Conservation (phyloP, 1,139 yeast species). For the Debaryomyces udenii region DNA sequence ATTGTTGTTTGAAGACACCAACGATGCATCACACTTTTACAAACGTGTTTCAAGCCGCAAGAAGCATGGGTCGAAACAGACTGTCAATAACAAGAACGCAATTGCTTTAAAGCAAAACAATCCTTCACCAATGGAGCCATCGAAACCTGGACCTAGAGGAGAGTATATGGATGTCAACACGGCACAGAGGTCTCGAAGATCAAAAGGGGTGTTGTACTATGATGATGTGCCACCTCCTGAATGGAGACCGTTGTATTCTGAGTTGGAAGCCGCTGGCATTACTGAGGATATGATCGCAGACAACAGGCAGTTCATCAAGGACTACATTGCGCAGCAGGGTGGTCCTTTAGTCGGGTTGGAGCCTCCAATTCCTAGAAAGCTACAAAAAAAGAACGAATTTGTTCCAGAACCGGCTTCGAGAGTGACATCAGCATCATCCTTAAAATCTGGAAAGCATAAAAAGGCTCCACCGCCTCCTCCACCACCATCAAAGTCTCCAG, state of each 20-base stretch:
- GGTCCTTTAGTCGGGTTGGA: conserved; percentile 86
- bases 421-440: conserved; percentile 13
- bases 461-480: conserved; percentile 55
- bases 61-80: conserved; percentile 84
- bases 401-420: conserved; percentile 17
- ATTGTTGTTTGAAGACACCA: conserved; percentile 81
- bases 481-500: conserved; percentile 27
- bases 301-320: conserved; percentile 78
- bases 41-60: conserved; percentile 75
- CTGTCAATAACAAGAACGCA: conserved; percentile 84
- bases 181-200: conserved; percentile 58
- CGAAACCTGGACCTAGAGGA: conserved; percentile 76
- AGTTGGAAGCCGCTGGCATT: conserved; percentile 77
- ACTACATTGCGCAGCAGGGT: conserved; percentile 74
- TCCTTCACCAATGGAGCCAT: conserved; percentile 31
- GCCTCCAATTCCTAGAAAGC: conserved; percentile 78
- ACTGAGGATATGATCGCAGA: conserved; percentile 90
- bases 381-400: conserved; percentile 27
- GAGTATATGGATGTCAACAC: conserved; percentile 49
- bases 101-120: conserved; percentile 63
- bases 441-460: conserved; percentile 24
- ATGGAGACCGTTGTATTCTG: conserved; percentile 77
- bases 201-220: conserved; percentile 67
- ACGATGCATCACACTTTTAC: conserved; percentile 83
- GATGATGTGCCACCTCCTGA: conserved; percentile 85